Evolutionary conservation across 805 yeast species (phyloP).

Genomic region (Blastobotrys chiropterorum): DNA sequence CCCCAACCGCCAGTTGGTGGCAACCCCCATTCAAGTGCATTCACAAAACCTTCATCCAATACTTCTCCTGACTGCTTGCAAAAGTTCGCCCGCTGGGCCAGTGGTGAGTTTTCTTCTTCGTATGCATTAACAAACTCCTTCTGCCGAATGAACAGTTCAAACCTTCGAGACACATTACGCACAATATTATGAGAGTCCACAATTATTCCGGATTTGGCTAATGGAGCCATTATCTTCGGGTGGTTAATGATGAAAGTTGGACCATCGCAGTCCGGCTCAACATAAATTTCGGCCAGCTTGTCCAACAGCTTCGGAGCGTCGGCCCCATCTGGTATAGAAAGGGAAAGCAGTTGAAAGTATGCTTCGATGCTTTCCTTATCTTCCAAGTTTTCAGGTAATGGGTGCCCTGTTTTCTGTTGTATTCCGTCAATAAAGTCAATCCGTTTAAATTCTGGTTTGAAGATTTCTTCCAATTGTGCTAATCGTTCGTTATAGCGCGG

Average conservation of each 20-base stretch:
- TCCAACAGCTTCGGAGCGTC: slow-evolving; percentile 45
- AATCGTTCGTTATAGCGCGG: slow-evolving; percentile 11
- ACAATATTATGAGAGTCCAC: slow-evolving; percentile 22
- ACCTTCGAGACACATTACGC: slow-evolving; percentile 52
- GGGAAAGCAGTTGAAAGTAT: slow-evolving; percentile 23
- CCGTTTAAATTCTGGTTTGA: slow-evolving; percentile 29
- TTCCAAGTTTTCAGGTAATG: slow-evolving; percentile 42
- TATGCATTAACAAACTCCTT: slow-evolving; percentile 87
- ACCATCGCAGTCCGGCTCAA: slow-evolving; percentile 57
- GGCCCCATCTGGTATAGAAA: slow-evolving; percentile 4
- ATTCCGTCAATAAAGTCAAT: slow-evolving; percentile 65
- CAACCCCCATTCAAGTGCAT: slow-evolving; percentile 83
- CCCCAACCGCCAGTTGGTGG: slow-evolving; percentile 99
- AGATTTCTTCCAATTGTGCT: slow-evolving; percentile 13
- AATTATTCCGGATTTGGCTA: slow-evolving; percentile 58
- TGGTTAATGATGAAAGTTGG: slow-evolving; percentile 80
- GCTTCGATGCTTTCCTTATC: slow-evolving; percentile 34
- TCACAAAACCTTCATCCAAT: slow-evolving; percentile 67
- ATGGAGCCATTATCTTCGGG: slow-evolving; percentile 80
- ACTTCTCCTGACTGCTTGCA: slow-evolving; percentile 46
- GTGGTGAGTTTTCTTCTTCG: slow-evolving; percentile 92
- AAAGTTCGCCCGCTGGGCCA: slow-evolving; percentile 60
- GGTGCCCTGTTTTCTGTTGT: slow-evolving; percentile 45
- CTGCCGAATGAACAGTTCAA: slow-evolving; percentile 77
- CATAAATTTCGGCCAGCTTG: slow-evolving; percentile 47